Conservation (phyloP, 2,329 filamentous ascomycete species). For the Sporothrix globosa region DNA sequence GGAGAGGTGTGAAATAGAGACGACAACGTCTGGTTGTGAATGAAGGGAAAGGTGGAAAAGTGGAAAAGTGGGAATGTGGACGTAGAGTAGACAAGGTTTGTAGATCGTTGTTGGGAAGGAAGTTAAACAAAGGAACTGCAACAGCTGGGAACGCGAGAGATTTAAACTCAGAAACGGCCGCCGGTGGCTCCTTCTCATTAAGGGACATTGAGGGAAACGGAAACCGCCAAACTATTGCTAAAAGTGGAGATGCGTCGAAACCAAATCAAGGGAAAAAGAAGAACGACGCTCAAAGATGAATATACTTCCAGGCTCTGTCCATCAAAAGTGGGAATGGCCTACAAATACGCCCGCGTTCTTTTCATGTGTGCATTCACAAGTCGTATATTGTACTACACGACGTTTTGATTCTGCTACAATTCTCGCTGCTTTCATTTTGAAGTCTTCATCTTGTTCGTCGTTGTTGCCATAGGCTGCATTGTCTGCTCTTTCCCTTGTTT, state of each 20-base stretch:
- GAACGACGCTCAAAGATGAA: neutral
- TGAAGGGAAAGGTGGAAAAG: constrained; percentile 1
- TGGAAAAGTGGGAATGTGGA: neutral
- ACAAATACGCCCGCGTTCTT: neutral
- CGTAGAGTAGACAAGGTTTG: neutral
- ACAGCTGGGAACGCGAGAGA: neutral
- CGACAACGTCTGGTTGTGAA: too few species aligned
- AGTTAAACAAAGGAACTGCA: neutral
- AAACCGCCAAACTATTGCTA: neutral
- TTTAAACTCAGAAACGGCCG: constrained; percentile 21
- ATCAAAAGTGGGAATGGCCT: constrained; percentile 17
- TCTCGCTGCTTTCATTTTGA: constrained; percentile 3
- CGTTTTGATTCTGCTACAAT: constrained; percentile 8
- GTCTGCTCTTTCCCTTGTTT: neutral
- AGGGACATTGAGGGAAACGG: constrained; percentile 4
- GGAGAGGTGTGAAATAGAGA: neutral
- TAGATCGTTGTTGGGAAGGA: neutral
- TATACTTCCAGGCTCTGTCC: neutral
- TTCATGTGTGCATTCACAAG: constrained; percentile 2
- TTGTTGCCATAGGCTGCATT: neutral
- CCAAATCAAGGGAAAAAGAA: constrained; percentile 7
- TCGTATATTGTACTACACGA: constrained; percentile 5
- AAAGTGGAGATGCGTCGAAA: constrained; percentile 27
- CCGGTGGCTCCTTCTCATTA: constrained; percentile 25
- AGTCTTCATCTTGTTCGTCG: neutral